Conservation (phyloP, 73 alveolate species). For the Loxodes magnus region DNA sequence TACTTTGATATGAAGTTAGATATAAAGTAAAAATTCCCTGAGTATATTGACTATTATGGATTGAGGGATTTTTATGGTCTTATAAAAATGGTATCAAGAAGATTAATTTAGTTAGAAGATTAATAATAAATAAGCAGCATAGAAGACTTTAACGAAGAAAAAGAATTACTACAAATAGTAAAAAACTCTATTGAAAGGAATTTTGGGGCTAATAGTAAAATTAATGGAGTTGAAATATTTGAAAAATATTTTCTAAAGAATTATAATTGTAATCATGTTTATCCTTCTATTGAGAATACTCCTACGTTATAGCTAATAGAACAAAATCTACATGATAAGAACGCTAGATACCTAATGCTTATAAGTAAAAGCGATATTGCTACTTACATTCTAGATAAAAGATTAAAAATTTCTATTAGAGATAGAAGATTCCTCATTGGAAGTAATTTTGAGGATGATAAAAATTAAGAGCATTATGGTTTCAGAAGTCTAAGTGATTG, state of each 20-base stretch:
- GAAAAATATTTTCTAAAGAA: background rate
- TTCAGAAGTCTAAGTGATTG: slow-evolving; percentile 14
- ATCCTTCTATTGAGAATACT: background rate
- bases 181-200: slow-evolving; percentile 10
- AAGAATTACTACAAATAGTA: background rate
- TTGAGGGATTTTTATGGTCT: slow-evolving; percentile 66
- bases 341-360: slow-evolving; percentile 15
- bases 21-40: background rate
- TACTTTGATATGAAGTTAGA: background rate
- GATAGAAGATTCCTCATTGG: slow-evolving; percentile 8
- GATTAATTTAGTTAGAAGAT: background rate
- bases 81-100: slow-evolving; percentile 3
- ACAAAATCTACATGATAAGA: slow-evolving; percentile 22
- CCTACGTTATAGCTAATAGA: background rate
- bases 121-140: background rate
- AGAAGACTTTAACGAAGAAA: background rate
- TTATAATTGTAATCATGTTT: slow-evolving; percentile 1
- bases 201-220: slow-evolving; percentile 8
- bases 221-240: background rate
- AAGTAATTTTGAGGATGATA: slow-evolving; percentile 22
- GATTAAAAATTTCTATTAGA: background rate
- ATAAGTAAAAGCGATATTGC: slow-evolving; percentile 18
- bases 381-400: slow-evolving; percentile 4
- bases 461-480: slow-evolving; percentile 12
- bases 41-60: slow-evolving; percentile 50